A percentile compares a stretch with the other conserved stretches of the same genome.
These are phyloP conservation scores for Microbotryum silenes-acaulis DNA, from an alignment of 1,284 basidiomycete genomes.

Conservation along the genomic window DNA sequence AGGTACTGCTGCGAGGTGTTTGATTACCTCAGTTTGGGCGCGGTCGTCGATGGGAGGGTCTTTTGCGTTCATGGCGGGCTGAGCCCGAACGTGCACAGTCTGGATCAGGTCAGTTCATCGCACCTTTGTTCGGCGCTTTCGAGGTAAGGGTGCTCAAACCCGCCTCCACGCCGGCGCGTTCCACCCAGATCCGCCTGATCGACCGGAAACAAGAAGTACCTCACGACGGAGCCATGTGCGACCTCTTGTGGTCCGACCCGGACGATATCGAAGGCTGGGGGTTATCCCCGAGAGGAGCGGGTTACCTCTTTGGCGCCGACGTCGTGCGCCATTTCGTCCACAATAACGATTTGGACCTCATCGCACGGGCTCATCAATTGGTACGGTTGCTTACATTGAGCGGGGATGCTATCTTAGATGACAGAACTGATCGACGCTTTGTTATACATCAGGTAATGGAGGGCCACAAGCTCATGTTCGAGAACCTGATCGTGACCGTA, in stretches of 20 bases:
- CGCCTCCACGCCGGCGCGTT: neutral
- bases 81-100: slow-evolving; percentile 70
- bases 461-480: slow-evolving; percentile 97
- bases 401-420: no score
- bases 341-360: slow-evolving; percentile 85
- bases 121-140: neutral
- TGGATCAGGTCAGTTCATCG: slow-evolving; percentile 66
- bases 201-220: slow-evolving; percentile 97
- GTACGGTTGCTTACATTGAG: slow-evolving; percentile 45
- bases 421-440: neutral
- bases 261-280: slow-evolving; percentile 95
- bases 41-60: slow-evolving; percentile 90
- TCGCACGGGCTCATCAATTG: slow-evolving; percentile 93
- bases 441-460: slow-evolving; percentile 56
- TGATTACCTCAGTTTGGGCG: slow-evolving; percentile 88
- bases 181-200: slow-evolving; percentile 77
- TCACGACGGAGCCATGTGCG: slow-evolving; percentile 99
- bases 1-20: slow-evolving; percentile 97
- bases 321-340: slow-evolving; percentile 85
- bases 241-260: slow-evolving; percentile 96
- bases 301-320: slow-evolving; percentile 89
- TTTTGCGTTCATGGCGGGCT: slow-evolving; percentile 89
- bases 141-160: neutral
- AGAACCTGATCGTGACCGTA: slow-evolving; percentile 89
- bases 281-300: slow-evolving; percentile 90